Percentiles rank a stretch among this genome's conserved stretches.
phyloP scores from a whole-genome alignment of 805 yeast genomes.

The Zygotorulaspora florentina region DNA sequence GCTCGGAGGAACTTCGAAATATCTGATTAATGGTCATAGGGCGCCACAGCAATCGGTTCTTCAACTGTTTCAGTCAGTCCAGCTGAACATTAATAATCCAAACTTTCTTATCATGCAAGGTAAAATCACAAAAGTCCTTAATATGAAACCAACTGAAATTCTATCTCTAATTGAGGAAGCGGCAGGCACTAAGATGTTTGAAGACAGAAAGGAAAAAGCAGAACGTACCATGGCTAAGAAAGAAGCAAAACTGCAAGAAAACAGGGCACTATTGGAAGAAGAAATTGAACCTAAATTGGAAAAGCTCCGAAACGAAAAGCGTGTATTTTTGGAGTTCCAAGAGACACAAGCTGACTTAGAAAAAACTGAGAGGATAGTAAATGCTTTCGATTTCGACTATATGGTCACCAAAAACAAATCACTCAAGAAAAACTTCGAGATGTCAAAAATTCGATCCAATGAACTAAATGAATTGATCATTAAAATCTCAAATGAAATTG shows the following conservation, averaged over 20 bases:
- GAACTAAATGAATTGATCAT: slow-evolving; percentile 43
- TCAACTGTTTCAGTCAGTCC: slow-evolving; percentile 89
- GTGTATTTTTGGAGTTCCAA: slow-evolving; percentile 80
- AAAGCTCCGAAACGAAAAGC: slow-evolving; percentile 73
- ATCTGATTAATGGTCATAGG: slow-evolving; percentile 89
- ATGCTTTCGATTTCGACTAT: slow-evolving; percentile 65
- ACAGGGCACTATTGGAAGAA: slow-evolving; percentile 64
- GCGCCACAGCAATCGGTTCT: slow-evolving; percentile 93
- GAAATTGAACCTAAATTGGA: slow-evolving; percentile 93
- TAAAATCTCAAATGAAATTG: slow-evolving; percentile 51
- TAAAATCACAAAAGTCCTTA: slow-evolving; percentile 91
- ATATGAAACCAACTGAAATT: slow-evolving; percentile 91
- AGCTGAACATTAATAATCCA: slow-evolving; percentile 93
- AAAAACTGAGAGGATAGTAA: slow-evolving; percentile 63
- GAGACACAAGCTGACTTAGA: slow-evolving; percentile 79
- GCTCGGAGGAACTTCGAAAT: slow-evolving; percentile 88
- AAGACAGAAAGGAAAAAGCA: slow-evolving; percentile 88
- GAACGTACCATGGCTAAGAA: slow-evolving; percentile 88
- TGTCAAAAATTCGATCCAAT: slow-evolving; percentile 40
- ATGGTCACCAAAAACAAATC: slow-evolving; percentile 41
- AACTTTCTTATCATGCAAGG: slow-evolving; percentile 99
- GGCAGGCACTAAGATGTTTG: slow-evolving; percentile 95
- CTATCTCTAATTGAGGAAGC: slow-evolving; percentile 94
- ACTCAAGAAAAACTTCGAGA: slow-evolving; percentile 41
- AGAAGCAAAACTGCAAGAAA: slow-evolving; percentile 77